phyloP scores from a whole-genome alignment of 2,329 filamentous ascomycete species.

The Claviceps sp. region DNA sequence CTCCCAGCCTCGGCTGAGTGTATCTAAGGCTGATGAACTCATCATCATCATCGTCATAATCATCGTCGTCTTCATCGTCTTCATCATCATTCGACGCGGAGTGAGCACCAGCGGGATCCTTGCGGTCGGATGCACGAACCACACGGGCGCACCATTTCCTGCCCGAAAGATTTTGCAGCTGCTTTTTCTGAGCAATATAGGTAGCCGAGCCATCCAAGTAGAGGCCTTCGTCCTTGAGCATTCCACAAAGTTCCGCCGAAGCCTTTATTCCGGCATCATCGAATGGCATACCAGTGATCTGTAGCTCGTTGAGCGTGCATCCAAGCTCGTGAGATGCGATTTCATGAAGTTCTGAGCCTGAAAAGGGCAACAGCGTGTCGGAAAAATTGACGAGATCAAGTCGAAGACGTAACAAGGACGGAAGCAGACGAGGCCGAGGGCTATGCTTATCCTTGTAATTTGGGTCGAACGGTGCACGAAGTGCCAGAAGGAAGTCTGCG shows the following conservation, averaged over 20 bases:
- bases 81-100: no score
- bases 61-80: conserved; percentile 8
- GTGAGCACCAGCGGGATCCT: conserved; percentile 11
- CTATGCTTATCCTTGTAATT: conserved; percentile 19
- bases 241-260: conserved; percentile 33
- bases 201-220: conserved; percentile 32
- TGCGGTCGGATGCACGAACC: conserved; percentile 29
- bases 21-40: conserved; percentile 10
- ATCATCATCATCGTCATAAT: conserved; percentile 13
- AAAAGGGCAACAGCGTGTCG: conserved; percentile 29
- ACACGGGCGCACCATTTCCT: conserved; percentile 28
- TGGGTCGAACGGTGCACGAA: conserved; percentile 38
- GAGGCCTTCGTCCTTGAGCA: conserved; percentile 40
- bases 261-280: conserved; percentile 35
- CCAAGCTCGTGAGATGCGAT: conserved; percentile 40
- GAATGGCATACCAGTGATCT: conserved; percentile 37
- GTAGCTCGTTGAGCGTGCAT: conserved; percentile 38
- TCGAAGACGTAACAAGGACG: conserved; percentile 32
- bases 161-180: conserved; percentile 27
- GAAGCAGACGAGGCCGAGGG: conserved; percentile 30
- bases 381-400: conserved; percentile 44
- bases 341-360: conserved; percentile 35
- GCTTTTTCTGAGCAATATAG: conserved; percentile 27
- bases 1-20: conserved; percentile 16
- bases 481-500: conserved; percentile 36